Conservation (phyloP, 768 basidiomycete species). For the Lactarius indigo region DNA sequence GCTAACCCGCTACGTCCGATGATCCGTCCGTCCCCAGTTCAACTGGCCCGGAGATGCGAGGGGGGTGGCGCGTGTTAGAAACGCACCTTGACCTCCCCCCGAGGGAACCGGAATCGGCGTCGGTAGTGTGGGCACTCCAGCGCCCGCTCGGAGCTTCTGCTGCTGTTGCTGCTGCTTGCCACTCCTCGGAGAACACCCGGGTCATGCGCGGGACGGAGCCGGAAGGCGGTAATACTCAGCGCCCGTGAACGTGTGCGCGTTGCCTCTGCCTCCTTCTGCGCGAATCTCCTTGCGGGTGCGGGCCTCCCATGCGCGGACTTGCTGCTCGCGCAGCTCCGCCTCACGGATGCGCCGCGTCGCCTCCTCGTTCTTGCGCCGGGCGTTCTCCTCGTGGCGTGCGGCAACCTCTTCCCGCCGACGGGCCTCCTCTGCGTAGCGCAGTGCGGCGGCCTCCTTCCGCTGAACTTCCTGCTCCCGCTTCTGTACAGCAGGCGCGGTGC, state of each 20-base stretch:
- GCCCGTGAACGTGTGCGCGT: not conserved
- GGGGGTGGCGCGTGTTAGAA: not conserved
- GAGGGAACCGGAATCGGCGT: not conserved
- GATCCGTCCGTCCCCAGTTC: not conserved
- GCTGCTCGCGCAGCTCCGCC: constrained; percentile 13
- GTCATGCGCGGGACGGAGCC: constrained; percentile 6
- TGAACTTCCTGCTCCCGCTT: constrained; percentile 14
- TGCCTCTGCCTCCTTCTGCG: constrained; percentile 8
- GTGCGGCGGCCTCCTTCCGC: constrained; percentile 10
- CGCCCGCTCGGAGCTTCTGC: not conserved
- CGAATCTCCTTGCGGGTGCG: constrained; percentile 9
- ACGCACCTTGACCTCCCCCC: constrained; percentile 17
- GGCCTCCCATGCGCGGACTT: constrained; percentile 4
- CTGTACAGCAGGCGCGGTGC: constrained; percentile 6
- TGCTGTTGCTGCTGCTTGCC: constrained; percentile 14
- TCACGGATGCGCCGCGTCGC: constrained; percentile 20
- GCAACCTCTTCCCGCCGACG: constrained; percentile 19
- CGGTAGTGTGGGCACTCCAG: not conserved
- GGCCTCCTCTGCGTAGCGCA: constrained; percentile 17
- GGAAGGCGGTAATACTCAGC: not conserved
- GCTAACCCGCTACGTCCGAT: constrained; percentile 4
- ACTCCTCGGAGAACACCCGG: constrained; percentile 2
- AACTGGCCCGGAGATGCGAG: not conserved
- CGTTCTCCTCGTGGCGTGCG: constrained; percentile 16
- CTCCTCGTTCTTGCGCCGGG: constrained; percentile 17